Conservation (phyloP, 106 monocot genomes). For the Posidonia australis region DNA sequence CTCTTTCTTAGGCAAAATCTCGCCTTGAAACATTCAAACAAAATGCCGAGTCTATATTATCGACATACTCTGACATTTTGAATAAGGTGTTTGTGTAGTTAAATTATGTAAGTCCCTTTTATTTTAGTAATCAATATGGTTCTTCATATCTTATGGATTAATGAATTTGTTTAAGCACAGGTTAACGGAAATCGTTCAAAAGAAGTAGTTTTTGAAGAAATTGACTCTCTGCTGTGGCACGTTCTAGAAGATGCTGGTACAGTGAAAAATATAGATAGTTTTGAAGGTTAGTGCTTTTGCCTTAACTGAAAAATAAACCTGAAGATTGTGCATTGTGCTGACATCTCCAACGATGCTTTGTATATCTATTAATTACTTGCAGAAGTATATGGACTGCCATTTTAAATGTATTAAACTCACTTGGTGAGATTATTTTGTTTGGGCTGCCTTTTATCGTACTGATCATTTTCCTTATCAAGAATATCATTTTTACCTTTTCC, state of each 20-base stretch:
- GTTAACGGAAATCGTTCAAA: constrained; percentile 75
- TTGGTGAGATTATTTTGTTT: too few species aligned
- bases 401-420: too few species aligned
- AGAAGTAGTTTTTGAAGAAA: constrained; percentile 66
- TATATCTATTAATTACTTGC: too few species aligned
- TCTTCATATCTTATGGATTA: not conserved
- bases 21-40: constrained; percentile 79
- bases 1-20: constrained; percentile 52
- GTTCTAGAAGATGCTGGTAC: constrained; percentile 22
- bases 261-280: constrained; percentile 13
- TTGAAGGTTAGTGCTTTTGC: constrained; percentile 32
- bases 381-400: too few species aligned
- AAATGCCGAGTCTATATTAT: constrained; percentile 56
- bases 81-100: constrained; percentile 42
- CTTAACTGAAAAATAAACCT: not conserved
- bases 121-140: not conserved
- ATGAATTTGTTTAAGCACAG: constrained; percentile 34
- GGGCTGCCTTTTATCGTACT: too few species aligned
- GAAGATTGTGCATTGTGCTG: not conserved
- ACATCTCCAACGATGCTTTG: not conserved
- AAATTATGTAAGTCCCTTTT: constrained; percentile 1
- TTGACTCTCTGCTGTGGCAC: constrained; percentile 42
- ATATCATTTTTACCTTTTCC: too few species aligned
- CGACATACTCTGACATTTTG: constrained; percentile 51
- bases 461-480: too few species aligned